Evolutionary conservation across 208 protist genomes (phyloP), one percentile per base, ranked within the genome.

Genomic region (Acanthamoeba polyphaga): DNA sequence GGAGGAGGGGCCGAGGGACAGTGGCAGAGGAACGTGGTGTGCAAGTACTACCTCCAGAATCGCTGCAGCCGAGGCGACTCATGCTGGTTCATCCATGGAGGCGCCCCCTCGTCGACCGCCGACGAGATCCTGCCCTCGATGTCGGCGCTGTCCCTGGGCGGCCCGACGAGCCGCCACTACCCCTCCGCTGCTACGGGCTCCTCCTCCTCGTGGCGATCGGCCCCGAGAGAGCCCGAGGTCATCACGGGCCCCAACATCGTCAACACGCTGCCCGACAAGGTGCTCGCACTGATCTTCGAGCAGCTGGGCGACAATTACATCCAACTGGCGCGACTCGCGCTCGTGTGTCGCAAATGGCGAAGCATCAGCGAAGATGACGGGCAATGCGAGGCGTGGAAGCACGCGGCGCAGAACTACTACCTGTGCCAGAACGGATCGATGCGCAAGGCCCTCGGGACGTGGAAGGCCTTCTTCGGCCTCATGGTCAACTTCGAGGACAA

Each of bases 31-130:
- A 85, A 85, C 34, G 51, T 85, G 24, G 76, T 85, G 24, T 85
- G 76, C 17, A 85, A 85, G 53, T 85, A 53, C 51, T 85, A 58
- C 13, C 76, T 85, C 76, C 46, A 85, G 34, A 85, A 85, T 34
- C 43, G 76, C 22, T 85, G 76, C 27, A 85, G 51, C 76, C 76
- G 76, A 17, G 76, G 76, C 15, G 51, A 51, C 34, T 85, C 43
- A 5, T 85, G 76, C 34, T 58, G 51, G 43, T 85, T 85, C 76
- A 70, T 70, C 29, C 64, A 70, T 27, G 64, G 19, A 12, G 22
- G 58, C 19, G 58, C 43, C 29, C 19, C 72, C 32, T 27, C 76
- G 5, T 10, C 76, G 17, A 12, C 34, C 8, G 51, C 32, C 9
- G 70, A 85, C 29, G 51, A n/a, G 43, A n/a, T 58, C 43, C 8